Evolutionary conservation across 768 basidiomycete genomes (phyloP), one percentile per base, ranked within the genome.

Genomic region (Tylopilus plumbeoviolaceoides): DNA sequence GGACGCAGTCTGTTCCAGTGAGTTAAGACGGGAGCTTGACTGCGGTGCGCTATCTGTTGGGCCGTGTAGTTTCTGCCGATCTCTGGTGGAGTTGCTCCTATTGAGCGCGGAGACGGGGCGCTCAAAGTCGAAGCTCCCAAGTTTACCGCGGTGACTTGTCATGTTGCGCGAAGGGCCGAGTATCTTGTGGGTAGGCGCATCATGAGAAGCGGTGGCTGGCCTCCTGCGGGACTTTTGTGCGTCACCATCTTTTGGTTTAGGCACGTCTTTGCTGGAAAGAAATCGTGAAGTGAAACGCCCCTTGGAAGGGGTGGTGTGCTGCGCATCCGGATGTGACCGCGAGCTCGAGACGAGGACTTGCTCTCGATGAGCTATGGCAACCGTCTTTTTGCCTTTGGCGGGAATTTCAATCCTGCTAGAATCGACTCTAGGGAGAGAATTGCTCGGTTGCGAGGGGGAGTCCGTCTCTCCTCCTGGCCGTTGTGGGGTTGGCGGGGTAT

Each of bases 91-190:
- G 43, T 31, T 58, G 17, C 65, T 68, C 53, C 57, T 56, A 49
- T 69, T 71, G 47, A 71, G 62, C 2, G 57, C 58, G n/a, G 70
- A 70, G 14, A 80, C 76, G 0, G 87, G 86, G 33, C 85, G 74
- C 67, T 89, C 87, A 58, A 89, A 88, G 62, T 89, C 87, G 64
- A 89, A 88, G 60, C 82, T 85, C 6, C 85, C 85, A 57, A 85
- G 84, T 62, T 85, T 84, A 39, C 73, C 78, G 2, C 78, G 70
- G 45, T 77, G 74, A 28, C 61, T 72, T 21, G 58, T 61, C 48
- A 72, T 69, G 40, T 67, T 69, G 53, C 69, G 68, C 11, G 41
- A 44, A 31, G 47, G 55, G 28, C 50, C 45, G 25, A 57, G 45
- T 47, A 54, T 14, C 43, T 56, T 59, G 39, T 56, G 54, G 30